phyloP scores from a whole-genome alignment of 2,329 filamentous ascomycete species.

The Paecilomyces niveus region DNA sequence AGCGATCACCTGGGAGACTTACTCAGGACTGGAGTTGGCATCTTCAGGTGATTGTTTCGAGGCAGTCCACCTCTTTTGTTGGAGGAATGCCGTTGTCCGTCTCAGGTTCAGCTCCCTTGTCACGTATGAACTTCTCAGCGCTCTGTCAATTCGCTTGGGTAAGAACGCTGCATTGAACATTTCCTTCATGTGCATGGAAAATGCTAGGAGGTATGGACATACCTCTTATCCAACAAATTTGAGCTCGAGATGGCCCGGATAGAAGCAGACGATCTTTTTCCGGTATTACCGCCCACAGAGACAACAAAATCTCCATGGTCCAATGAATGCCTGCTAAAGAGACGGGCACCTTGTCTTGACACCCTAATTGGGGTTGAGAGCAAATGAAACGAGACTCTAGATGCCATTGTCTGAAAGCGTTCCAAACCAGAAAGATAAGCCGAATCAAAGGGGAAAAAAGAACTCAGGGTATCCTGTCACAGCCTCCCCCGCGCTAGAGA shows the following conservation, averaged over 20 bases:
- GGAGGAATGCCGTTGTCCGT: constrained; percentile 1
- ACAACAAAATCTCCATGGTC: background rate
- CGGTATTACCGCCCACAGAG: background rate
- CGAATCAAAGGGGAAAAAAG: background rate
- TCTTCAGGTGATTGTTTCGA: constrained; percentile 16
- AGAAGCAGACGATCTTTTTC: background rate
- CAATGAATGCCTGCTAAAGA: background rate
- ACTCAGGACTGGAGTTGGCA: background rate
- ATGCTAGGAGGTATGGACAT: background rate
- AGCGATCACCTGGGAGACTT: background rate
- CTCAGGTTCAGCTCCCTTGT: background rate
- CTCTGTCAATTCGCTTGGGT: background rate
- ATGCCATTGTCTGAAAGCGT: constrained; percentile 8
- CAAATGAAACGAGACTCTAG: constrained; percentile 2
- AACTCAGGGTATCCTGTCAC: background rate
- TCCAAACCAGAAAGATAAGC: background rate
- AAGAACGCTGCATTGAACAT: background rate
- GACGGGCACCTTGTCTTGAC: constrained; percentile 4
- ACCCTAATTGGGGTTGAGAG: constrained; percentile 7
- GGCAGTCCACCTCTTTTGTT: constrained; percentile 17
- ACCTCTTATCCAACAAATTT: background rate
- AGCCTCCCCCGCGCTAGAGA: background rate
- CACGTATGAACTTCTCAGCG: background rate
- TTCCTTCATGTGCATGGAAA: background rate
- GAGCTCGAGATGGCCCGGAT: background rate